Evolutionary conservation across 2,329 filamentous ascomycete species (phyloP).

Genomic region (Talaromyces sp.): DNA sequence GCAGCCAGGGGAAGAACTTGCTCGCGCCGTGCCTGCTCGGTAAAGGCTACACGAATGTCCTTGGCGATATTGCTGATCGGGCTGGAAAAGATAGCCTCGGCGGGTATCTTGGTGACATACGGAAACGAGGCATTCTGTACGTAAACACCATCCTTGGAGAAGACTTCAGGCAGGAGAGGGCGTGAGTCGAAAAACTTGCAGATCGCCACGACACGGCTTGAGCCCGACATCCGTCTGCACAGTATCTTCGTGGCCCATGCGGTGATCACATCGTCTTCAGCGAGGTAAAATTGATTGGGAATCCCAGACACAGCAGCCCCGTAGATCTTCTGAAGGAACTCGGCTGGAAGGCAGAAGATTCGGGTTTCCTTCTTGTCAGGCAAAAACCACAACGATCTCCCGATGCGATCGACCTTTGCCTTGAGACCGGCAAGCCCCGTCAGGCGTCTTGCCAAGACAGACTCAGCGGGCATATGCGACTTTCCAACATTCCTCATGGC

Average conservation of each 20-base stretch:
- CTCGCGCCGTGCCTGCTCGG: neutral
- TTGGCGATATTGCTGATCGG: neutral
- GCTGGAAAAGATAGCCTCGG: neutral
- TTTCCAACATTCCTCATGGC: neutral
- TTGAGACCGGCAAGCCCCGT: neutral
- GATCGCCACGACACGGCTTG: neutral
- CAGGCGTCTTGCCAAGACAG: neutral
- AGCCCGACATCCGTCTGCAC: neutral
- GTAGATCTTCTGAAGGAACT: neutral
- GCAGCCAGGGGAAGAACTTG: neutral
- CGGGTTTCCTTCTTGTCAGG: neutral
- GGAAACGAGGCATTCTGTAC: slow-evolving; percentile 3
- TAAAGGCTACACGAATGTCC: neutral
- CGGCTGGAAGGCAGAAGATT: neutral
- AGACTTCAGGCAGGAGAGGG: neutral
- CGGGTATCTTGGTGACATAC: neutral
- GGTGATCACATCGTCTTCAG: slow-evolving; percentile 2
- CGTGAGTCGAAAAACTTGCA: neutral
- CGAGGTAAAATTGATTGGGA: neutral
- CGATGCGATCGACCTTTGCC: neutral
- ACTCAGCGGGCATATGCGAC: neutral
- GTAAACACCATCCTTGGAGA: neutral
- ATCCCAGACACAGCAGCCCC: neutral
- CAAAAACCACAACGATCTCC: neutral
- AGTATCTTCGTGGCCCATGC: neutral